A percentile compares a stretch with the other conserved stretches of the same genome.
Conservation (phyloP, 2,329 filamentous ascomycete species). For the Aureobasidium sp. region DNA sequence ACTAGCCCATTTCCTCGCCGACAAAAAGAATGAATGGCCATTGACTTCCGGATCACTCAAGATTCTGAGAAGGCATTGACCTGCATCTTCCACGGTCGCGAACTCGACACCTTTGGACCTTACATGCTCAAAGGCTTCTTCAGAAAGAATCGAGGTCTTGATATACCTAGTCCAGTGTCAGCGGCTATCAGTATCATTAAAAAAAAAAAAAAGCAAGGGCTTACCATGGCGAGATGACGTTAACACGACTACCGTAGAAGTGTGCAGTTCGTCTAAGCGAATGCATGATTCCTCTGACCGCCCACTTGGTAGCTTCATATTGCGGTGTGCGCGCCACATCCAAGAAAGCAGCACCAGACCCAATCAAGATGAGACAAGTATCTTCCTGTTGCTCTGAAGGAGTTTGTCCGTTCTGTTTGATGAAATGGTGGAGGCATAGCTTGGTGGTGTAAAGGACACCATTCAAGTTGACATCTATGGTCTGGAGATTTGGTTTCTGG, state of each 20-base stretch:
- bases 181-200: too few relatives aligned
- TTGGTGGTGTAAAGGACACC: constrained; percentile 20
- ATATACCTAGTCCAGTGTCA: constrained; percentile 18
- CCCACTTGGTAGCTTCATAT: constrained; percentile 29
- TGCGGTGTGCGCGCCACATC: constrained; percentile 37
- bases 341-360: constrained; percentile 43
- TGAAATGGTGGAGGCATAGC: constrained; percentile 27
- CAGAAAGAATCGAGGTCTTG: constrained; percentile 22
- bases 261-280: not conserved
- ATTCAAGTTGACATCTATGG: constrained; percentile 18
- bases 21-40: not conserved
- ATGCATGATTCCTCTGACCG: constrained; percentile 13
- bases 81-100: constrained; percentile 22
- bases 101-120: constrained; percentile 19
- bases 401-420: constrained; percentile 18
- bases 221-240: constrained; percentile 1
- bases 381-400: not conserved
- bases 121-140: constrained; percentile 18
- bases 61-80: constrained; percentile 20
- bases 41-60: not conserved
- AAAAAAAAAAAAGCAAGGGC: too few relatives aligned
- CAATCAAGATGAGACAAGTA: constrained; percentile 41
- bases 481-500: constrained; percentile 21
- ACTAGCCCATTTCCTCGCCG: not conserved
- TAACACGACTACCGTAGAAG: not conserved